Conservation (phyloP, 768 basidiomycete species). For the Tylopilus vinaceipallidus region DNA sequence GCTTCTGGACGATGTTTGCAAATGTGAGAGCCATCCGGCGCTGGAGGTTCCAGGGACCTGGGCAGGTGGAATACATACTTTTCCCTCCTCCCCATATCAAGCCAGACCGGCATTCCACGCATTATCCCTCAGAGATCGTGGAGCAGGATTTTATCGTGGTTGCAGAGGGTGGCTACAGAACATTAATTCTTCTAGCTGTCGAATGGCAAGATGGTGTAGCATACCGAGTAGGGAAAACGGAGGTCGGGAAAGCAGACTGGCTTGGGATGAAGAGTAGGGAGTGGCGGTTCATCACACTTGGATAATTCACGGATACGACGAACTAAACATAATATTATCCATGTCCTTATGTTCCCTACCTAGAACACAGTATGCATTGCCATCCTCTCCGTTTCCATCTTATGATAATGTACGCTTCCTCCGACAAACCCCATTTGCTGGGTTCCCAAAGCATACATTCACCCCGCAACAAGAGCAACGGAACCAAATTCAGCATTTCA, state of each 20-base stretch:
- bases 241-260: not conserved
- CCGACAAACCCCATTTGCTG: too few relatives aligned
- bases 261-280: constrained; percentile 4
- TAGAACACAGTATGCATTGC: too few relatives aligned
- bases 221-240: constrained; percentile 9
- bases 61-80: not conserved
- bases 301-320: not conserved
- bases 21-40: not conserved
- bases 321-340: too few relatives aligned
- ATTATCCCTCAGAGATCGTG: constrained; percentile 1
- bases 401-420: too few relatives aligned
- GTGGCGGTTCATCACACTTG: constrained; percentile 11
- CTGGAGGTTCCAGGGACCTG: not conserved
- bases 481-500: too few relatives aligned
- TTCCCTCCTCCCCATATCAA: not conserved
- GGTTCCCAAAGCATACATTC: too few relatives aligned
- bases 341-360: too few relatives aligned
- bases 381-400: too few relatives aligned
- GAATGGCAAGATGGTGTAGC: constrained; percentile 14
- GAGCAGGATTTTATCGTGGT: constrained; percentile 11
- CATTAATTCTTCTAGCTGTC: constrained; percentile 7
- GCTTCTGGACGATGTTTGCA: constrained; percentile 17
- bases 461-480: too few relatives aligned
- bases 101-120: not conserved
- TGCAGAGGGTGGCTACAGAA: not conserved